phyloP scores from a whole-genome alignment of 106 monocot species.

The Iris macrosiphon region DNA sequence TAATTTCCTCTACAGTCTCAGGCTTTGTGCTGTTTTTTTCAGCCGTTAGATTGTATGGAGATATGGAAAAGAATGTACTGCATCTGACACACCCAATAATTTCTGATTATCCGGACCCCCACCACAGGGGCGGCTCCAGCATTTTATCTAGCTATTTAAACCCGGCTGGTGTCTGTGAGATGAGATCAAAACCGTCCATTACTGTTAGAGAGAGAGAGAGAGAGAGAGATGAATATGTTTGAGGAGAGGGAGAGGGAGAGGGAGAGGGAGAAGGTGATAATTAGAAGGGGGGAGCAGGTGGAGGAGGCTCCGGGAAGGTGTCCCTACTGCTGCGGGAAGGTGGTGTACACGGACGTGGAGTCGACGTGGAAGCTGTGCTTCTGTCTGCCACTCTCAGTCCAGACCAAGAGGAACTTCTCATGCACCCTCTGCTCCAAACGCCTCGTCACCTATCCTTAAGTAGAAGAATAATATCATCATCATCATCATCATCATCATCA shows the following conservation, averaged over 20 bases:
- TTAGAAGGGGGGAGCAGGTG: constrained; percentile 26
- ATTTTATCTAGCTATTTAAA: too few species aligned
- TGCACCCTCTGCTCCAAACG: constrained; percentile 45
- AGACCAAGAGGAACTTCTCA: constrained; percentile 38
- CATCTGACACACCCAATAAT: too few species aligned
- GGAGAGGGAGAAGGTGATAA: not conserved
- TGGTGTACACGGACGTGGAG: constrained; percentile 47
- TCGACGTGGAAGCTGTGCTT: constrained; percentile 21
- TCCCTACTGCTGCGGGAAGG: constrained; percentile 47
- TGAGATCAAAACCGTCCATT: not conserved
- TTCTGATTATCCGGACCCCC: too few species aligned
- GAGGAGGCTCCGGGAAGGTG: constrained; percentile 51
- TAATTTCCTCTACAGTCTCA: too few species aligned
- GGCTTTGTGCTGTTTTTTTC: too few species aligned
- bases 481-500: too few species aligned
- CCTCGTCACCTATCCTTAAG: constrained; percentile 27
- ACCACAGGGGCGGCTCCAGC: too few species aligned
- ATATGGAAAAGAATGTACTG: too few species aligned
- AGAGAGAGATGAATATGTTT: constrained; percentile 3
- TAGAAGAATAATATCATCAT: too few species aligned
- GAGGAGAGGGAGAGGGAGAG: constrained; percentile 5
- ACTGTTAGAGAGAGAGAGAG: not conserved
- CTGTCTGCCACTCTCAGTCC: constrained; percentile 45
- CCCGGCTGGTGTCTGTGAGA: too few species aligned
- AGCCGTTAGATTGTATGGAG: too few species aligned